A percentile compares a stretch with the other conserved stretches of the same genome.
phyloP scores from a whole-genome alignment of 2,329 filamentous ascomycete species.

The Trichoderma koningiopsis region DNA sequence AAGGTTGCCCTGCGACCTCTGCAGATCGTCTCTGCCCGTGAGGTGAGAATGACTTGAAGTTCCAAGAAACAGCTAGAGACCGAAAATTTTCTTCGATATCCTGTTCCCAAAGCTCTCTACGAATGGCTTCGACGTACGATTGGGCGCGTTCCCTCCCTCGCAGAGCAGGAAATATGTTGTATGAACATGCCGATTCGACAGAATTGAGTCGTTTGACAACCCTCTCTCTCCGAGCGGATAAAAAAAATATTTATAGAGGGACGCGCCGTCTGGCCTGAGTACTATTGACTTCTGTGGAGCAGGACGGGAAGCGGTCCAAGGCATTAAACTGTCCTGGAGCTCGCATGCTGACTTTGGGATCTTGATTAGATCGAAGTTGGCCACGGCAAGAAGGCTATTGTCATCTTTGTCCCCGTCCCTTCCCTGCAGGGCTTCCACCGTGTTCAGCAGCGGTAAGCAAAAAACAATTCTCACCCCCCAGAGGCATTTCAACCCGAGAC shows the following conservation, averaged over 20 bases:
- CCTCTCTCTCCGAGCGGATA: constrained; percentile 24
- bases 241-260: constrained; percentile 26
- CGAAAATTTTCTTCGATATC: constrained; percentile 38
- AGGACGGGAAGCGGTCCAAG: constrained; percentile 77
- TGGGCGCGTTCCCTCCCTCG: constrained; percentile 30
- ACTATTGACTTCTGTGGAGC: constrained; percentile 58
- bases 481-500: background rate
- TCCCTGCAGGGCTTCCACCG: constrained; percentile 98
- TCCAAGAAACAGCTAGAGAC: constrained; percentile 25
- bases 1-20: constrained; percentile 94
- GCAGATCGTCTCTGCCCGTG: constrained; percentile 97
- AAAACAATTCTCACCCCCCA: background rate
- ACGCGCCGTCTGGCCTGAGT: constrained; percentile 39
- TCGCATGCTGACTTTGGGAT: constrained; percentile 74
- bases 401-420: constrained; percentile 99
- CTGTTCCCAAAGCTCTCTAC: constrained; percentile 48
- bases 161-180: constrained; percentile 14
- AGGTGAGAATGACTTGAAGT: constrained; percentile 72
- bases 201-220: constrained; percentile 26
- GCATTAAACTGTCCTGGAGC: constrained; percentile 64
- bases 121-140: constrained; percentile 37
- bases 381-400: constrained; percentile 99
- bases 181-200: constrained; percentile 32
- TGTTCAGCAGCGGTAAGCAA: constrained; percentile 95
- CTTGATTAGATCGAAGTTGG: constrained; percentile 94